These are phyloP conservation scores for Kodamaea arcana DNA, from an alignment of 1,139 yeast species.

Conservation along the genomic window DNA sequence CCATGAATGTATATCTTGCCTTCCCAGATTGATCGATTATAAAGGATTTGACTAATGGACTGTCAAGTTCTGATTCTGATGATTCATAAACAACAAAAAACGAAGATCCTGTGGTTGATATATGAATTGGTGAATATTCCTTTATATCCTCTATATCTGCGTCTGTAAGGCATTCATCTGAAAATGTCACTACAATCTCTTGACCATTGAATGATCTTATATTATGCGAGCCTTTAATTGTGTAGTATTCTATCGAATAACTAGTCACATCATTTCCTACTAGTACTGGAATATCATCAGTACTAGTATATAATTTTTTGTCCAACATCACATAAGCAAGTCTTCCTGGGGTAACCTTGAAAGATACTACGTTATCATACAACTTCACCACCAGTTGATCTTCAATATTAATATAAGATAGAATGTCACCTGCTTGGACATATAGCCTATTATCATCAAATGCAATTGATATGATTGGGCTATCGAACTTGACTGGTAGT, in stretches of 20 bases:
- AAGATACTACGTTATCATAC: background rate
- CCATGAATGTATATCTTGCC: slow-evolving; percentile 34
- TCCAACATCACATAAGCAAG: slow-evolving; percentile 1
- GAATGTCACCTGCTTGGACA: slow-evolving; percentile 16
- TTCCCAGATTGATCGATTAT: slow-evolving; percentile 11
- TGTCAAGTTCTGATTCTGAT: slow-evolving; percentile 18
- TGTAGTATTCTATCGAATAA: slow-evolving; percentile 1
- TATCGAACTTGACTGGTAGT: slow-evolving; percentile 3
- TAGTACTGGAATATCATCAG: background rate
- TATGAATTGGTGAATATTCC: slow-evolving; percentile 6
- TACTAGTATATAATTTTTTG: background rate
- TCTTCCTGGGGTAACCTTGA: background rate
- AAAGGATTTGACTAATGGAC: slow-evolving; percentile 18
- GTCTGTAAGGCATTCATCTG: slow-evolving; percentile 4
- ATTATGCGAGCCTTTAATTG: slow-evolving; percentile 2
- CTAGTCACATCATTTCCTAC: background rate
- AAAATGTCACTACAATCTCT: background rate
- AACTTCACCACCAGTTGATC: slow-evolving; percentile 3
- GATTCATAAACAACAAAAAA: slow-evolving; percentile 23
- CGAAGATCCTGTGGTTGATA: slow-evolving; percentile 5
- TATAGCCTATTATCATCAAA: slow-evolving; percentile 25
- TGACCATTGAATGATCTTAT: slow-evolving; percentile 4
- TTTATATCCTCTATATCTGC: slow-evolving; percentile 6
- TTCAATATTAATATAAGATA: slow-evolving; percentile 7
- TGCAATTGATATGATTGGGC: slow-evolving; percentile 20